phyloP scores from a whole-genome alignment of 345 rosid genomes.

The Combretum micranthum region DNA sequence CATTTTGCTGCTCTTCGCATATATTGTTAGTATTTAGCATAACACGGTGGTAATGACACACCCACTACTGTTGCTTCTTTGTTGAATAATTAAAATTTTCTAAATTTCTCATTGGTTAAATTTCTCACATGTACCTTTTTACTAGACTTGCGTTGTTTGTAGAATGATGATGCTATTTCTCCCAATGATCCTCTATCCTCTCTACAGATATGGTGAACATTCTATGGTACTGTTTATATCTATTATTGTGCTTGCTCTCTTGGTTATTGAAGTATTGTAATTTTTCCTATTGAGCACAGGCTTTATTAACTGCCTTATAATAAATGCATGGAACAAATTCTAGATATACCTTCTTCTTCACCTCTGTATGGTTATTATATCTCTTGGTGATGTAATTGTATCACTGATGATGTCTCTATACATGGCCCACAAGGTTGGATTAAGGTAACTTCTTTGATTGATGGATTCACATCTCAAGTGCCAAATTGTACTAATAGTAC shows the following conservation, averaged over 20 bases:
- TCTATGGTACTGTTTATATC: conserved; percentile 30
- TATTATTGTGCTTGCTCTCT: too few relatives aligned
- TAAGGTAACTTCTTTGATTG: conserved; percentile 32
- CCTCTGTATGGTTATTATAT: conserved; percentile 68
- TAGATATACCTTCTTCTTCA: conserved; percentile 55
- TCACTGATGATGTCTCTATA: conserved; percentile 60
- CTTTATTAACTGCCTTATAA: conserved; percentile 1
- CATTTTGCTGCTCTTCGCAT: conserved; percentile 56
- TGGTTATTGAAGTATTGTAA: not conserved
- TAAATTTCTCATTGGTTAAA: not conserved
- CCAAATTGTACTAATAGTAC: conserved; percentile 28
- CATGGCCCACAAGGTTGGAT: conserved; percentile 61
- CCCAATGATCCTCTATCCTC: conserved; percentile 54
- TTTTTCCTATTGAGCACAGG: not conserved
- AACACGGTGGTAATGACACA: conserved; percentile 60
- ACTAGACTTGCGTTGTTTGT: conserved; percentile 62
- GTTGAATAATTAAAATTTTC: not conserved
- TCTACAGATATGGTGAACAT: conserved; percentile 53
- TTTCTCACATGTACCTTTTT: conserved; percentile 7
- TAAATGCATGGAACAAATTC: conserved; percentile 36
- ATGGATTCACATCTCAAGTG: conserved; percentile 26
- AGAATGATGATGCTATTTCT: conserved; percentile 43
- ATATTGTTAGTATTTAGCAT: conserved; percentile 87
- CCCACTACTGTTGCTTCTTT: too few relatives aligned
- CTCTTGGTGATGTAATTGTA: conserved; percentile 64